Evolutionary conservation across 306 rosid genomes (phyloP).

Genomic region (Malus asiatica): DNA sequence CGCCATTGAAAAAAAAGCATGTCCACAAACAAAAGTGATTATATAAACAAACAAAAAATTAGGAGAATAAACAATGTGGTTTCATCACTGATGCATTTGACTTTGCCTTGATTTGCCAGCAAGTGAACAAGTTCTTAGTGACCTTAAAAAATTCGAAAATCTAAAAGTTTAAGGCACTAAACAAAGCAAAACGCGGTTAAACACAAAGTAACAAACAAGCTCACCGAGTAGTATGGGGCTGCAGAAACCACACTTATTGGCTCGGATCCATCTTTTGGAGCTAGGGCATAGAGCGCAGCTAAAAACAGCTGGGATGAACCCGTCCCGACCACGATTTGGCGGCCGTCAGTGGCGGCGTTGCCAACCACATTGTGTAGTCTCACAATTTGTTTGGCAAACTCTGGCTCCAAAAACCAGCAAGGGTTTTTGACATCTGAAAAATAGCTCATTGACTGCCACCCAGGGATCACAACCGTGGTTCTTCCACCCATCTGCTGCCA

Average conservation of each 20-base stretch:
- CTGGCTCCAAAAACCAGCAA: constrained; percentile 87
- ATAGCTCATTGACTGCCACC: constrained; percentile 82
- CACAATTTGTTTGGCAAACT: constrained; percentile 48
- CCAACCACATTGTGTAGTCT: constrained; percentile 70
- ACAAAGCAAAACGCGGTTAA: constrained; percentile 6
- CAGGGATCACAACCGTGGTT: constrained; percentile 54
- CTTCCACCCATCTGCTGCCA: constrained; percentile 63
- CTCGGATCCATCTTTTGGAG: constrained; percentile 36
- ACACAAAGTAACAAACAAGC: not conserved
- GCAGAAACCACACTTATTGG: constrained; percentile 64
- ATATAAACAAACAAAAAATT: constrained; percentile 1
- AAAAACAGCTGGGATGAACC: constrained; percentile 85
- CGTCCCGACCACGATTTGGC: constrained; percentile 76
- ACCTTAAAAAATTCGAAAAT: not conserved
- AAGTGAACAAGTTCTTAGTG: not conserved
- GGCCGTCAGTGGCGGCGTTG: constrained; percentile 67
- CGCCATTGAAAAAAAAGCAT: constrained; percentile 12
- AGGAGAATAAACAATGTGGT: constrained; percentile 7
- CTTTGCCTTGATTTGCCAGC: constrained; percentile 18
- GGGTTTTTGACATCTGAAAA: constrained; percentile 48
- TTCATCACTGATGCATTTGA: constrained; percentile 7
- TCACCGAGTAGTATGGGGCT: constrained; percentile 81
- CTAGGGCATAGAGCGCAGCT: constrained; percentile 81
- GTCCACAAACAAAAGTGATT: constrained; percentile 17
- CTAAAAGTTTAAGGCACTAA: not conserved